These are phyloP conservation scores for Blastobotrys persicus DNA, from an alignment of 1,139 yeast species.

Conservation along the genomic window DNA sequence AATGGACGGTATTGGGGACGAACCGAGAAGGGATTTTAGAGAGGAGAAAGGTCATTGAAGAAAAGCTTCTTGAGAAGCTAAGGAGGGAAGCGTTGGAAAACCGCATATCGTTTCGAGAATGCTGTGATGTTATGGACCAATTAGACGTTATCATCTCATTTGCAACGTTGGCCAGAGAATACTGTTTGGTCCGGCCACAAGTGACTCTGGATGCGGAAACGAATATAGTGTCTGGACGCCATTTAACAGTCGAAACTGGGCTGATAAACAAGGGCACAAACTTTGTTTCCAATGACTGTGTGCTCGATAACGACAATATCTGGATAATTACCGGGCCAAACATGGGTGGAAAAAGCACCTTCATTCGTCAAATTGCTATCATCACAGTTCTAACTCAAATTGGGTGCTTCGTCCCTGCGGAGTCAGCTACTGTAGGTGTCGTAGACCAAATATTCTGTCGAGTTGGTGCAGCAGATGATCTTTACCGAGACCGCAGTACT, in stretches of 20 bases:
- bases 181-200: conserved; percentile 63
- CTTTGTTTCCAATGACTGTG: conserved; percentile 68
- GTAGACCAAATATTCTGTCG: conserved; percentile 87
- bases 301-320: conserved; percentile 37
- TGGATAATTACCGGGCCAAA: conserved; percentile 85
- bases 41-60: conserved; percentile 44
- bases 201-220: conserved; percentile 48
- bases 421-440: conserved; percentile 64
- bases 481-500: conserved; percentile 82
- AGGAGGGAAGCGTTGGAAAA: conserved; percentile 42
- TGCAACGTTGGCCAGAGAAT: conserved; percentile 65
- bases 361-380: conserved; percentile 62
- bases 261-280: conserved; percentile 44
- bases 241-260: conserved; percentile 84
- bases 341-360: conserved; percentile 78
- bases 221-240: conserved; percentile 58
- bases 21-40: conserved; percentile 29
- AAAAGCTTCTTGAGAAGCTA: conserved; percentile 44
- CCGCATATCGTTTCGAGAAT: conserved; percentile 45
- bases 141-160: conserved; percentile 75
- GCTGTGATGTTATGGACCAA: conserved; percentile 54
- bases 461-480: conserved; percentile 84
- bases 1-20: conserved; percentile 35
- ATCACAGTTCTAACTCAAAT: conserved; percentile 76
- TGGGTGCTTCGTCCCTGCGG: conserved; percentile 89